phyloP scores from a whole-genome alignment of 352 stramenopile genomes.

The Pythium phragmitis region DNA sequence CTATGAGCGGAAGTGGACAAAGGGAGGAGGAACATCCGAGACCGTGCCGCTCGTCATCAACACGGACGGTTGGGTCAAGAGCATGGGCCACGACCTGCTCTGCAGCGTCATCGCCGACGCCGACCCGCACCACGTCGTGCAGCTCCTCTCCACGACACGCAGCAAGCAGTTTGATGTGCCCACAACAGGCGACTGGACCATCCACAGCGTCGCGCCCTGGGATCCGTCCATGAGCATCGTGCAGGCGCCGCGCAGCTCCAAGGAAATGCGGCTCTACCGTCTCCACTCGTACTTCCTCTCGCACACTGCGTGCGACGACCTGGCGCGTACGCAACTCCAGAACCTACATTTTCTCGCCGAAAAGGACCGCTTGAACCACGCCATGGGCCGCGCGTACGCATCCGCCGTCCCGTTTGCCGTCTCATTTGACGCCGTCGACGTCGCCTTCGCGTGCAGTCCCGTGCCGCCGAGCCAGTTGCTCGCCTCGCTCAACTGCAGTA shows the following conservation, averaged over 20 bases:
- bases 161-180: slow-evolving; percentile 86
- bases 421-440: slow-evolving; percentile 56
- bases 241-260: slow-evolving; percentile 71
- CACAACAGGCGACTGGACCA: slow-evolving; percentile 38
- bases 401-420: slow-evolving; percentile 47
- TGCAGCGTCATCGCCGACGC: slow-evolving; percentile 86
- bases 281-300: slow-evolving; percentile 82
- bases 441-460: slow-evolving; percentile 54
- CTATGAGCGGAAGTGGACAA: slow-evolving; percentile 54
- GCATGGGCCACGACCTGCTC: slow-evolving; percentile 94
- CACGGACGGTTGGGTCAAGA: slow-evolving; percentile 97
- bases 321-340: slow-evolving; percentile 47
- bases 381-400: slow-evolving; percentile 55
- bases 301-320: slow-evolving; percentile 26
- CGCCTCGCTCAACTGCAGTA: slow-evolving; percentile 63
- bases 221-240: slow-evolving; percentile 52
- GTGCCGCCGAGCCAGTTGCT: slow-evolving; percentile 76
- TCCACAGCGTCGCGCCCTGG: slow-evolving; percentile 68
- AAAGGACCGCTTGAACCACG: slow-evolving; percentile 58
- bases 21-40: background rate
- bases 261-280: slow-evolving; percentile 80
- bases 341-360: slow-evolving; percentile 71
- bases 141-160: slow-evolving; percentile 90
- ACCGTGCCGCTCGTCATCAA: slow-evolving; percentile 93
- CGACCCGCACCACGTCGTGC: slow-evolving; percentile 90